phyloP scores from a whole-genome alignment of 345 rosid species.

The Citrus glauca region DNA sequence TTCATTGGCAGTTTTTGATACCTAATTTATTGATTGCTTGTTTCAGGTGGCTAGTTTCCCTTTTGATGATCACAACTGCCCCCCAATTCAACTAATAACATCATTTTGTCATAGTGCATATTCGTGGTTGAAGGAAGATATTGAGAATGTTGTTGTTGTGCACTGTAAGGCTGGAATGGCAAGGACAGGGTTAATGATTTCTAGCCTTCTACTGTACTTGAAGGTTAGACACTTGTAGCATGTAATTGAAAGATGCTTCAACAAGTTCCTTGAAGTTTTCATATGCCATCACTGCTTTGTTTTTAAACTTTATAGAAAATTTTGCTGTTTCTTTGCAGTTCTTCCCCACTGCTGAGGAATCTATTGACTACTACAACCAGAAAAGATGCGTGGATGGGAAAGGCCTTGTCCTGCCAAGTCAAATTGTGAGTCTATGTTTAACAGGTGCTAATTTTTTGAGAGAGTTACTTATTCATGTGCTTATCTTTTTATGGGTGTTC shows the following conservation, averaged over 20 bases:
- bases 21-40: slow-evolving; percentile 4
- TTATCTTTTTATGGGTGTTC: slow-evolving; percentile 6
- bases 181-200: slow-evolving; percentile 89
- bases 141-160: slow-evolving; percentile 88
- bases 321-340: slow-evolving; percentile 43
- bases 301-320: neutral
- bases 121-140: slow-evolving; percentile 84
- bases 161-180: slow-evolving; percentile 98
- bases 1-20: slow-evolving; percentile 1
- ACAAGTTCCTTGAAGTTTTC: slow-evolving; percentile 9
- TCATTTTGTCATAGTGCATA: slow-evolving; percentile 86
- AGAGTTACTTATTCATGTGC: neutral
- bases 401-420: slow-evolving; percentile 87
- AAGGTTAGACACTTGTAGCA: slow-evolving; percentile 37
- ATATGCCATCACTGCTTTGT: slow-evolving; percentile 6
- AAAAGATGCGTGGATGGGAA: slow-evolving; percentile 84
- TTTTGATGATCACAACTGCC: slow-evolving; percentile 87
- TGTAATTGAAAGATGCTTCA: slow-evolving; percentile 8
- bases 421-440: slow-evolving; percentile 55
- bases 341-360: slow-evolving; percentile 93
- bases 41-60: slow-evolving; percentile 88
- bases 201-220: slow-evolving; percentile 75
- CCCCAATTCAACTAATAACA: slow-evolving; percentile 73
- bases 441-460: neutral
- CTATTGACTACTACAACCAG: slow-evolving; percentile 81